Base-by-base conservation (phyloP, 2,329 filamentous ascomycete species). In the Aspergillus brunneoviolaceus region DNA sequence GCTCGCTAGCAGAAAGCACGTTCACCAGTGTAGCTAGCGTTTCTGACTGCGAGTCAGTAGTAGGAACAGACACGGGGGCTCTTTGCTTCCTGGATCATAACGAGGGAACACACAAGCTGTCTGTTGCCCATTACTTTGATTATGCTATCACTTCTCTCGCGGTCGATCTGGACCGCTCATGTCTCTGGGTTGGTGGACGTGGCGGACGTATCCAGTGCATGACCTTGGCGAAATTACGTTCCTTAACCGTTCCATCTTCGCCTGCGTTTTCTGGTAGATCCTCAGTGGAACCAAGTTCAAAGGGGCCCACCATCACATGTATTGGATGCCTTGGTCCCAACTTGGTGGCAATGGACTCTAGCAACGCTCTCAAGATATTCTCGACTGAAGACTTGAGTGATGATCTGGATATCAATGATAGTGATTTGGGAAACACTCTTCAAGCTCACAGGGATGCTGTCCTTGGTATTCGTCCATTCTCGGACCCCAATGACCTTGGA, bases 51-150 rank as follows among this genome's bases (percentile, higher is more conserved):
- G 89, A 88, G 68, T 89, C 92, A 19, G 84, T 98, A 47, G 81
- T 98, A 48, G 95, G 92, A 77, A 91, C 94, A 3, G 93, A 97
- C 70, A 85, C 87, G 60, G 95, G 95, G 29, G 89, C 96, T 70
- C 81, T 99, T n/a, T 98, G 94, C 74, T 80, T 96, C 31, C 81
- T 97, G 33, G 90, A 97, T 63, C 90, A 96, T 65, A 85, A 84
- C 33, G 87, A 85, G 55, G 88, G 87, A 63, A 85, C 87, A 63
- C 89, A 90, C 74, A 90, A 87, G 66, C 79, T 97, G 51, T 80
- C 82, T 49, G 86, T 87, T 60, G 81, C 92, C 35, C 82, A 87
- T 42, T 84, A 86, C 49, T 80, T 89, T 35, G 87, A 85, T 1
- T 94, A 94, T 70, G 73, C 81, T 10, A 84, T 93, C 57, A 86